Evolutionary conservation across 495 filamentous ascomycete species (phyloP).

Genomic region (Penicillium ucsense): DNA sequence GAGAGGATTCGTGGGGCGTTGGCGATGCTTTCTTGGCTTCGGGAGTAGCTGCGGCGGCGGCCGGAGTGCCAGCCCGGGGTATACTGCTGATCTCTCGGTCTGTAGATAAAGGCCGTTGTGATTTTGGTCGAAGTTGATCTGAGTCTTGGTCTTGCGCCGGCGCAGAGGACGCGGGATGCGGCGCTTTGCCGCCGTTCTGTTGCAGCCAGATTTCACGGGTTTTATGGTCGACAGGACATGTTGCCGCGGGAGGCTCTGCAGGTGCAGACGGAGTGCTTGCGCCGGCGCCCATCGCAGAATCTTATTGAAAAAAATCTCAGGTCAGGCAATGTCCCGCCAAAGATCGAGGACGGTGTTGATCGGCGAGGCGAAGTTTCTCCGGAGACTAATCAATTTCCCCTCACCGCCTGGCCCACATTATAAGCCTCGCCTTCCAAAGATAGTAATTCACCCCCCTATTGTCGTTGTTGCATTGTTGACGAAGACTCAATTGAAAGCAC

Average conservation of each 20-base stretch:
- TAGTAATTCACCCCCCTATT: slow-evolving; percentile 9
- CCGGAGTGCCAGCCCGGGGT: slow-evolving; percentile 50
- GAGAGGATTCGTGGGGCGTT: slow-evolving; percentile 19
- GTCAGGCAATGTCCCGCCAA: too few relatives aligned
- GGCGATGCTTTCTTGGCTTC: slow-evolving; percentile 18
- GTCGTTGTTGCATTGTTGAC: neutral
- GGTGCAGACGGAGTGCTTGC: slow-evolving; percentile 31
- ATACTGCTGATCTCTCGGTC: slow-evolving; percentile 75
- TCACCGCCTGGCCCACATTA: slow-evolving; percentile 23
- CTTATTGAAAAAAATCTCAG: neutral
- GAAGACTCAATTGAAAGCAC: neutral
- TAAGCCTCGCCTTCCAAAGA: slow-evolving; percentile 8
- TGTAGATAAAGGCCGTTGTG: slow-evolving; percentile 36
- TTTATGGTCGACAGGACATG: slow-evolving; percentile 83
- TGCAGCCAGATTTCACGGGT: slow-evolving; percentile 76
- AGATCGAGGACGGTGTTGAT: slow-evolving; percentile 5
- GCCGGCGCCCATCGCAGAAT: slow-evolving; percentile 27
- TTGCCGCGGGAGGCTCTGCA: slow-evolving; percentile 19
- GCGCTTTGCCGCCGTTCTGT: slow-evolving; percentile 27
- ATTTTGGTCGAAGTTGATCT: slow-evolving; percentile 23
- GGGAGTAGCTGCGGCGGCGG: slow-evolving; percentile 20
- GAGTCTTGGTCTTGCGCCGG: slow-evolving; percentile 23
- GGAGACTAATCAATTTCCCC: slow-evolving; percentile 18
- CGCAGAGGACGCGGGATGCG: slow-evolving; percentile 22
- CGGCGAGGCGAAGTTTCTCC: slow-evolving; percentile 3